phyloP scores from a whole-genome alignment of 2,329 filamentous ascomycete species.

The Fusarium sp. region DNA sequence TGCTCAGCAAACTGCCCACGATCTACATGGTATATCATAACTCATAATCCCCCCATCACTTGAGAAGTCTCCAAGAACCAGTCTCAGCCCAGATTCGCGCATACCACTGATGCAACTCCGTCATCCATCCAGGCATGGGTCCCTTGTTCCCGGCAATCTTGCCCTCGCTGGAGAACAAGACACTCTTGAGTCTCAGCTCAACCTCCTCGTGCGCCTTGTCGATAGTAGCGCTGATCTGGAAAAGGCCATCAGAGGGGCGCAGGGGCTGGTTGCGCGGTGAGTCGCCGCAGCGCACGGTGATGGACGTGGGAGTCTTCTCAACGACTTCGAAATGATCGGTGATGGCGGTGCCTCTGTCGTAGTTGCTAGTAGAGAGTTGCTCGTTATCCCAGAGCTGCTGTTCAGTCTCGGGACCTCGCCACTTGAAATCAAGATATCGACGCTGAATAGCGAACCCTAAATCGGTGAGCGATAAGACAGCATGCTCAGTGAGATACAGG shows the following conservation, averaged over 20 bases:
- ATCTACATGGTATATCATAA: slow-evolving; percentile 11
- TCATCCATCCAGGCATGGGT: slow-evolving; percentile 44
- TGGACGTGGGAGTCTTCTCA: slow-evolving; percentile 67
- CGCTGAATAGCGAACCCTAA: slow-evolving; percentile 68
- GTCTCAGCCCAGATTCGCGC: slow-evolving; percentile 52
- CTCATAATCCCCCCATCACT: slow-evolving; percentile 29
- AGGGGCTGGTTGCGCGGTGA: slow-evolving; percentile 66
- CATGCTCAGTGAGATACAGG: too few relatives aligned
- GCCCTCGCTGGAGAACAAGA: slow-evolving; percentile 62
- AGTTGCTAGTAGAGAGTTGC: slow-evolving; percentile 64
- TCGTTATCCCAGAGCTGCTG: slow-evolving; percentile 71
- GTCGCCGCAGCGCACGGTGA: slow-evolving; percentile 73
- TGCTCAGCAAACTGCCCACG: neutral
- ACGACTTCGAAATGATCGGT: slow-evolving; percentile 80
- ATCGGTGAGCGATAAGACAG: neutral
- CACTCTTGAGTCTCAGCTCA: slow-evolving; percentile 72
- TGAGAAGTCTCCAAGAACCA: slow-evolving; percentile 50
- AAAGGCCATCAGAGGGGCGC: slow-evolving; percentile 71
- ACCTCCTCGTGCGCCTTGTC: slow-evolving; percentile 68
- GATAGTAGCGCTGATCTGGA: slow-evolving; percentile 70
- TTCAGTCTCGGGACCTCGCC: slow-evolving; percentile 63
- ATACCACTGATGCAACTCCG: slow-evolving; percentile 53
- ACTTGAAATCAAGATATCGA: slow-evolving; percentile 67
- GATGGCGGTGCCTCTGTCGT: slow-evolving; percentile 70
- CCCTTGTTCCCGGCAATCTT: slow-evolving; percentile 48